A percentile compares a stretch with the other conserved stretches of the same genome.
phyloP scores from a whole-genome alignment of 1,284 basidiomycete species.

The Ustilago curta region DNA sequence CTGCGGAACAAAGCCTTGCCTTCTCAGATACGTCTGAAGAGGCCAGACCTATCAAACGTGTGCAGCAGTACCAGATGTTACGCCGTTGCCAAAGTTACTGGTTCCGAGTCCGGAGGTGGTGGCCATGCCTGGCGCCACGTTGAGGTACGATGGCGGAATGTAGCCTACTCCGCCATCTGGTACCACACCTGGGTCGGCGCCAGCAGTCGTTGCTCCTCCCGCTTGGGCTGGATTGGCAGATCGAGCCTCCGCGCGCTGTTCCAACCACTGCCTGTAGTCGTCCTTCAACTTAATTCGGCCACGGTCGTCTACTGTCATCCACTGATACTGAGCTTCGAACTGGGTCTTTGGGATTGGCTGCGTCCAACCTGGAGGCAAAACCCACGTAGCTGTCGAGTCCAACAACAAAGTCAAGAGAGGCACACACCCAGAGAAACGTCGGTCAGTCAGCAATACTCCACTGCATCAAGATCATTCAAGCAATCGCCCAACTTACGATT shows the following conservation, averaged over 20 bases:
- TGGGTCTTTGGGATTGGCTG: slow-evolving; percentile 49
- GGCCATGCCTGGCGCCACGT: slow-evolving; percentile 5
- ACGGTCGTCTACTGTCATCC: slow-evolving; percentile 26
- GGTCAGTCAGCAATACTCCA: not conserved
- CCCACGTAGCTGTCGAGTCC: slow-evolving; percentile 30
- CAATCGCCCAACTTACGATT: slow-evolving; percentile 21
- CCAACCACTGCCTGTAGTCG: slow-evolving; percentile 28
- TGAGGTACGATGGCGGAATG: slow-evolving; percentile 17
- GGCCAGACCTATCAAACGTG: slow-evolving; percentile 9
- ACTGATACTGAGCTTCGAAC: slow-evolving; percentile 43
- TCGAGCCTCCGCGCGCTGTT: slow-evolving; percentile 15
- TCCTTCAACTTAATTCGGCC: slow-evolving; percentile 30
- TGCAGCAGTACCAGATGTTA: slow-evolving; percentile 26
- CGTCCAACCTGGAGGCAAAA: slow-evolving; percentile 30
- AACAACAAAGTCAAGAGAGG: not conserved
- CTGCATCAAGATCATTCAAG: not conserved
- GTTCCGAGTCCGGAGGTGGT: slow-evolving; percentile 13
- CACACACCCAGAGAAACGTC: not conserved
- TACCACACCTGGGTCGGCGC: not conserved
- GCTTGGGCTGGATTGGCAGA: not conserved
- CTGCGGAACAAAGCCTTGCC: too few species aligned
- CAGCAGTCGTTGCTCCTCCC: not conserved
- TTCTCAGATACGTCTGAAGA: not conserved
- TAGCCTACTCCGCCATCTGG: slow-evolving; percentile 31
- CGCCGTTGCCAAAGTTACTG: slow-evolving; percentile 26